Base-by-base conservation (phyloP, 2,329 filamentous ascomycete species). In the Rosellinia necatrix region DNA sequence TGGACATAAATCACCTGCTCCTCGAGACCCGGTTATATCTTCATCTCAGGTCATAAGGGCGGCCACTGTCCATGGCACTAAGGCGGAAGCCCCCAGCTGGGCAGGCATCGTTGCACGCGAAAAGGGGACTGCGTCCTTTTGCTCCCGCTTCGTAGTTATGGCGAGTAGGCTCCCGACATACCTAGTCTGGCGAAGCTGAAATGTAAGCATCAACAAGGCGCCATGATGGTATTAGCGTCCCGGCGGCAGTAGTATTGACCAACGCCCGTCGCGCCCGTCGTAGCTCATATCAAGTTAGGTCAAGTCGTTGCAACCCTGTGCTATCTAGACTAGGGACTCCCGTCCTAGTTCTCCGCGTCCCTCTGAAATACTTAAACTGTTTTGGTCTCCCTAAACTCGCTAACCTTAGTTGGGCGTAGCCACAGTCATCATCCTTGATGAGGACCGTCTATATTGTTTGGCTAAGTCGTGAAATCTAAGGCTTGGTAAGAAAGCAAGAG, bases 1-100 rank as follows among this genome's bases (percentile, higher is more conserved):
- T 58, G 49, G 41, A 46, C 27, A n/a, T n/a, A 42, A 47, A 38
- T 49, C 29, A 27, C 22, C 35, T 49, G 35, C 44, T 49, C 41
- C 43, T 22, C 19, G 34, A 29, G 30, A 22, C 17, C 32, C 32
- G 41, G 34, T 47, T 42, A 35, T 48, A 38, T 41, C 48, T 37
- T 22, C 12, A 29, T 37, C 35, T 12, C 19, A 29, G 21, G 22
- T 55, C 41, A 22, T 50, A 27, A 24, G 29, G 35, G 17, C 30
- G 9, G 38, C 15, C 24, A 25, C n/a, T 41, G 25, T 29, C 35
- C 40, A 19, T 54, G 19, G 22, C 27, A 46, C 10, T 4, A 24
- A 32, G 9, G 19, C 5, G 12, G 29, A n/a, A 17, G 37, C n/a
- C 27, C 22, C 49, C 25, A 15, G 42, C 38, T 24, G 38, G 25